These are phyloP conservation scores for Stylonectria norvegica DNA, from an alignment of 2,329 filamentous ascomycete genomes.

Conservation along the genomic window DNA sequence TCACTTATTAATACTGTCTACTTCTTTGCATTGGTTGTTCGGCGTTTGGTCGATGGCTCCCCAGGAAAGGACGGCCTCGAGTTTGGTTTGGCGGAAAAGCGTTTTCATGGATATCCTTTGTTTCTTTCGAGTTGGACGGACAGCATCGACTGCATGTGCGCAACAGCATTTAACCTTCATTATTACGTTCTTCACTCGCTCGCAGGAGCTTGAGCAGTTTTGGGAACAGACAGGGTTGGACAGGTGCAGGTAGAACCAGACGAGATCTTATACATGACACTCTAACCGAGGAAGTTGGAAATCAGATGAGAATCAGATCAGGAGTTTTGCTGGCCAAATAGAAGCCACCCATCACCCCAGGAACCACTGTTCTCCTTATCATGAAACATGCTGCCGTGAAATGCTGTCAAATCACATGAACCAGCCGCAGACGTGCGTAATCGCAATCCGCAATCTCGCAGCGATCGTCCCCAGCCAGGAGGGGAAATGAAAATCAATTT, in stretches of 20 bases:
- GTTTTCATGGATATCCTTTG: conserved; percentile 1
- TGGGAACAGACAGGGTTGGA: too few species aligned
- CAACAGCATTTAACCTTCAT: conserved; percentile 5
- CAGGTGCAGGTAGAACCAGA: too few species aligned
- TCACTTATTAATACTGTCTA: too few species aligned
- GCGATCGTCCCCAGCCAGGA: conserved; percentile 12
- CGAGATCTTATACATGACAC: conserved; percentile 2
- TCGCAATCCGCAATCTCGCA: conserved; percentile 17
- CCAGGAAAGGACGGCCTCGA: too few species aligned
- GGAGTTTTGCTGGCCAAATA: too few species aligned
- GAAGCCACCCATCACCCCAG: background rate
- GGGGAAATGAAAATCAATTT: conserved; percentile 28
- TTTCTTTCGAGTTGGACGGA: background rate
- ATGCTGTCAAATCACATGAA: background rate
- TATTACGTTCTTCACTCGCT: conserved; percentile 14
- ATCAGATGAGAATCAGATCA: too few species aligned
- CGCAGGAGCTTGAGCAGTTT: too few species aligned
- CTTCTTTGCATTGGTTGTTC: too few species aligned
- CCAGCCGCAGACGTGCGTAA: background rate
- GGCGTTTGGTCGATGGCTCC: too few species aligned
- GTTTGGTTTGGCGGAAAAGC: background rate
- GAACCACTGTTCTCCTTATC: background rate
- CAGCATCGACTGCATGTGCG: conserved; percentile 6
- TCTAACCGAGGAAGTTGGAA: too few species aligned
- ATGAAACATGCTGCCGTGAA: background rate